Evolutionary conservation across 345 rosid genomes (phyloP).

Genomic region (Carallia brachiata): DNA sequence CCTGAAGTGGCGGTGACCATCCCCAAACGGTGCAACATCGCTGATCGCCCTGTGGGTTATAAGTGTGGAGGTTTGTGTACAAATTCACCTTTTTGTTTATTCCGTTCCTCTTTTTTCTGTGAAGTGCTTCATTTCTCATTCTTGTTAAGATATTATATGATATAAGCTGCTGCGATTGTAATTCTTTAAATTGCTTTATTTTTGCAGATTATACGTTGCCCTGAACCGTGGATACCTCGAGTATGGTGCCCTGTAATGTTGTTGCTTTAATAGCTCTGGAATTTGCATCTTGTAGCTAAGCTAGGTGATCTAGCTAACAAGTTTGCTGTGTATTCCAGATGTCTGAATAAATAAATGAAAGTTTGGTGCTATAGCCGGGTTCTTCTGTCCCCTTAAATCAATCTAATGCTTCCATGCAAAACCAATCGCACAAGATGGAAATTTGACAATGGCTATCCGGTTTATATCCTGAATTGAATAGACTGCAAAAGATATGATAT

Average conservation of each 20-base stretch:
- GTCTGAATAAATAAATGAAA: constrained; percentile 19
- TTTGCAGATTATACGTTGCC: constrained; percentile 58
- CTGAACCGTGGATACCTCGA: constrained; percentile 28
- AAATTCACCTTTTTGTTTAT: background rate
- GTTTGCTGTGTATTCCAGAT: constrained; percentile 1
- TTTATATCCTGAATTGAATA: no score
- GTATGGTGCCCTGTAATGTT: constrained; percentile 3
- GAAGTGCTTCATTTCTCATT: background rate
- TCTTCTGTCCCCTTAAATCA: no score
- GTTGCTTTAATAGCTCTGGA: constrained; percentile 16
- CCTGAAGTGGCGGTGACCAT: constrained; percentile 77
- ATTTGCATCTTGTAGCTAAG: constrained; percentile 2
- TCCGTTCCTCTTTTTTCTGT: background rate
- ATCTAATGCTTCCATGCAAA: no score
- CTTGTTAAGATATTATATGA: background rate
- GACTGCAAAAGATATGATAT: no score
- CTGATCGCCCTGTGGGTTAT: constrained; percentile 76
- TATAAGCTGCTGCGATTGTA: background rate
- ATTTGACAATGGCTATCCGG: no score
- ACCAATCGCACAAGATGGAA: no score
- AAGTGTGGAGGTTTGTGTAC: constrained; percentile 67
- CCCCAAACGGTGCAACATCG: constrained; percentile 82
- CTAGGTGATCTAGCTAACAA: constrained; percentile 15
- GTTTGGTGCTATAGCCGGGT: background rate
- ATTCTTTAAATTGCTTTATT: background rate